Percentiles rank a stretch among this genome's conserved stretches.
These are phyloP conservation scores for Cavenderia fasciculata DNA, from an alignment of 78 protist species.

Conservation along the genomic window DNA sequence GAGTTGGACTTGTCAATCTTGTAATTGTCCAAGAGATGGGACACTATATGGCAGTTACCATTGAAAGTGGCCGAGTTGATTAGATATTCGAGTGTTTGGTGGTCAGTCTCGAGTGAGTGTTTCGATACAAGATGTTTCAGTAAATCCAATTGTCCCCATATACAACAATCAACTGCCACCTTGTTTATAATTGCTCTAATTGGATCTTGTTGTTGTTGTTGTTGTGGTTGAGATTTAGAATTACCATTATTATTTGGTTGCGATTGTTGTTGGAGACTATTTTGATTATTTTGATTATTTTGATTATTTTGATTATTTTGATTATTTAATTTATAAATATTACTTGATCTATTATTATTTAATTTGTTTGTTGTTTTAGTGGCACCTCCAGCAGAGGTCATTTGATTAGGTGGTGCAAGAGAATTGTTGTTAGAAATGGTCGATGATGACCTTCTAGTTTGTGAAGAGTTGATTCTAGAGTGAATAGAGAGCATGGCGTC, in stretches of 20 bases:
- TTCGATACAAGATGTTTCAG: background rate
- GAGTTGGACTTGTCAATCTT: background rate
- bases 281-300: too few species aligned
- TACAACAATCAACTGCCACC: background rate
- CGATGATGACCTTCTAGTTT: too few species aligned
- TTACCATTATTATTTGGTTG: too few species aligned
- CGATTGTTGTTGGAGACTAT: too few species aligned
- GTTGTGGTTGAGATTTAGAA: too few species aligned
- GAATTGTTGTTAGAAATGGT: too few species aligned
- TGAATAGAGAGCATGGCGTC: background rate
- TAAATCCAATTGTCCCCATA: slow-evolving; percentile 2
- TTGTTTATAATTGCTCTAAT: background rate
- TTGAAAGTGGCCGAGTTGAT: slow-evolving; percentile 15
- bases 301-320: too few species aligned
- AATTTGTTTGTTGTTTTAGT: background rate
- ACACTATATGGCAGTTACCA: background rate
- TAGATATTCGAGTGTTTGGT: background rate
- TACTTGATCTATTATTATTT: too few species aligned
- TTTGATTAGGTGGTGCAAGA: too few species aligned
- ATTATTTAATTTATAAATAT: too few species aligned
- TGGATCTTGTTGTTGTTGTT: too few species aligned
- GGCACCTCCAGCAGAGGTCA: background rate
- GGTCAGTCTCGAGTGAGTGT: slow-evolving; percentile 6
- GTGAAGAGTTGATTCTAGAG: too few species aligned
- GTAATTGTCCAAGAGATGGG: background rate